Evolutionary conservation across 768 basidiomycete genomes (phyloP).

Genomic region (Xerocomellus chrysenteron): DNA sequence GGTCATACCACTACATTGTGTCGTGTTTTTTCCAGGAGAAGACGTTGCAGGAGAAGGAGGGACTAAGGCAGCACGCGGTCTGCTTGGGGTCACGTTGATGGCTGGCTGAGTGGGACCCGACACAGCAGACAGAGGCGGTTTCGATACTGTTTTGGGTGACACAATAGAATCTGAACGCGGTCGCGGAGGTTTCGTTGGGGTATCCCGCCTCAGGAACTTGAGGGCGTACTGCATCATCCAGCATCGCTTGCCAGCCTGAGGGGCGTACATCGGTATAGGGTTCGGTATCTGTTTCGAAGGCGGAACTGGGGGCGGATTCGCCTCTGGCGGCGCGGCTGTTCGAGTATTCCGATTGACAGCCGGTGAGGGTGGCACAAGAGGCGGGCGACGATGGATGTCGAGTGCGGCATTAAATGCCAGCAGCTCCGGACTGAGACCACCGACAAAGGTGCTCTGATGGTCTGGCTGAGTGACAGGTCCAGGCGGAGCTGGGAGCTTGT

Average conservation of each 20-base stretch:
- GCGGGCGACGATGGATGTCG: slow-evolving; percentile 9
- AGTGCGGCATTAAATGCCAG: slow-evolving; percentile 6
- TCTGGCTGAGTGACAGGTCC: neutral
- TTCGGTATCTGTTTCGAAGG: slow-evolving; percentile 22
- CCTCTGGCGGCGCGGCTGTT: neutral
- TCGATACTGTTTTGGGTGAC: slow-evolving; percentile 5
- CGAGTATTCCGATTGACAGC: slow-evolving; percentile 8
- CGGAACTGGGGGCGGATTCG: neutral
- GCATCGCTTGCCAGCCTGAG: slow-evolving; percentile 18
- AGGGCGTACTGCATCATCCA: slow-evolving; percentile 23
- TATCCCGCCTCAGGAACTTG: slow-evolving; percentile 15
- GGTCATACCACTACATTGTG: slow-evolving; percentile 67
- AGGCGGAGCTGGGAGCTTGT: slow-evolving; percentile 16
- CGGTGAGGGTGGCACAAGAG: neutral
- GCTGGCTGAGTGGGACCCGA: slow-evolving; percentile 11
- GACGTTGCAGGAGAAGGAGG: slow-evolving; percentile 19
- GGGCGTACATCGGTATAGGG: slow-evolving; percentile 35
- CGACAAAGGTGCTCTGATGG: slow-evolving; percentile 38
- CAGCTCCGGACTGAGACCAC: slow-evolving; percentile 43
- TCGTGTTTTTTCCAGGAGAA: slow-evolving; percentile 14
- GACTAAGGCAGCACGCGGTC: slow-evolving; percentile 21
- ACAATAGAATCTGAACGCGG: slow-evolving; percentile 35
- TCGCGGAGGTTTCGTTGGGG: slow-evolving; percentile 23
- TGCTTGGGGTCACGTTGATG: slow-evolving; percentile 12
- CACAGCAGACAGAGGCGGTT: slow-evolving; percentile 4